Base-by-base conservation (phyloP, 2,329 filamentous ascomycete species). In the Cytospora piceae region DNA sequence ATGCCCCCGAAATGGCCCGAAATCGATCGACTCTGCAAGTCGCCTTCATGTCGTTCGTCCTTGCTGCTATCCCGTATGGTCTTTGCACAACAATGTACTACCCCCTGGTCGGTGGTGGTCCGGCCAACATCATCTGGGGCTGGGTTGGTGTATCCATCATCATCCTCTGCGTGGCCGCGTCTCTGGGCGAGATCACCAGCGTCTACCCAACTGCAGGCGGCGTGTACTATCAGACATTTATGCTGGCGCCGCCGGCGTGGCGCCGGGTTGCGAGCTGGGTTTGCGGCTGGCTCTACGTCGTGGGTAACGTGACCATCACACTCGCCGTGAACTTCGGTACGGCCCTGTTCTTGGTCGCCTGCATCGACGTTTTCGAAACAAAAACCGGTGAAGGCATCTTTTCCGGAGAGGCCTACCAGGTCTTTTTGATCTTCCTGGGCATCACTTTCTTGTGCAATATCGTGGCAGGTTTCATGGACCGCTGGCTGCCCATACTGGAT, bases 251-350 rank as follows among this genome's bases (percentile, higher is more conserved):
- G 22, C 75, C 82, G 31, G 76, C 75, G 20, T 89, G 85, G 78
- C 87, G 89, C 61, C 85, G 83, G 52, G 78, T 90, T 20, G 81
- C 88, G 20, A 87, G 87, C 37, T 93, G 88, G 86, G 85, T 91
- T 67, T 90, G 87, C 70, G 90, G 90, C 67, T 93, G 90, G 90
- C 81, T 89, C 27, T 93, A 91, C 74, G 85, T 92, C 22, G 87
- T 92, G 60, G 91, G 91, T 66, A 93, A 93, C 78, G 89, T 93
- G 75, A 92, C 89, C 70, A 94, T 94, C 71, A 93, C 90, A 0
- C 81, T 93, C n/a, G 85, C 90, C n/a, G 90, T 93, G 74, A 91
- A 92, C 79, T 93, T 93, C 72, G 91, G 90, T 8, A 92, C 91
- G 4, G 90, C 88, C 0, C 85, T 93, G 69, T 84, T 87, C 74